Percentiles rank a stretch among this genome's conserved stretches.
These are phyloP conservation scores for Thinopyrum elongatum DNA, from an alignment of 176 grass and related monocot species.

Conservation along the genomic window DNA sequence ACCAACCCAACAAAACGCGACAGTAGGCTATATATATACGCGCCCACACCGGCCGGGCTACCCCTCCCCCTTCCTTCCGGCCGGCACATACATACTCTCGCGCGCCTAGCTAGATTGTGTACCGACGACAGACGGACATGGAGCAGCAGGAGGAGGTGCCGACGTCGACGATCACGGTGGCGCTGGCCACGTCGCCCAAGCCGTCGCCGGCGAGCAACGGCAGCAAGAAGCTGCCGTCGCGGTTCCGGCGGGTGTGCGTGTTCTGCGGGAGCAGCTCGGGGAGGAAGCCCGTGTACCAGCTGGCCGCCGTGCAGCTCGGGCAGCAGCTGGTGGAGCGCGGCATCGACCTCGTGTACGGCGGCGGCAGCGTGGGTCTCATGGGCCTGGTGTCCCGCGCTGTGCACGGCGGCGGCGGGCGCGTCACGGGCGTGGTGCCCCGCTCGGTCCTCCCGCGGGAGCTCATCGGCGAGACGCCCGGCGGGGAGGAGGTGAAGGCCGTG, in stretches of 20 bases:
- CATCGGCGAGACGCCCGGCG: constrained; percentile 58
- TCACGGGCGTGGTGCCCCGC: constrained; percentile 54
- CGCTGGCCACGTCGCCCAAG: not conserved
- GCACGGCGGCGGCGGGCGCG: constrained; percentile 56
- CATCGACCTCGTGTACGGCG: constrained; percentile 73
- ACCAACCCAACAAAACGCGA: not conserved
- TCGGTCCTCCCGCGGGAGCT: constrained; percentile 57
- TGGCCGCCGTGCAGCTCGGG: constrained; percentile 51
- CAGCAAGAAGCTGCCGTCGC: not conserved
- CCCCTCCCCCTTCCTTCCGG: not conserved
- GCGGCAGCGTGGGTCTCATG: constrained; percentile 75
- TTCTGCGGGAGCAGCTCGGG: constrained; percentile 65
- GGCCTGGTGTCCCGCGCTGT: constrained; percentile 59
- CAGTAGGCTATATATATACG: not conserved
- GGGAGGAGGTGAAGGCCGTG: constrained; percentile 41
- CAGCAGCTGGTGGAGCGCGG: constrained; percentile 60
- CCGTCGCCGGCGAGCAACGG: not conserved
- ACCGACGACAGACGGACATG: not conserved
- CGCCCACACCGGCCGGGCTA: not conserved
- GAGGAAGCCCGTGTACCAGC: constrained; percentile 35
- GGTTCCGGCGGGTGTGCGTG: constrained; percentile 49
- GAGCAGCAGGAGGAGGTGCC: not conserved
- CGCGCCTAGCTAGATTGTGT: not conserved
- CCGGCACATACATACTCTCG: not conserved
- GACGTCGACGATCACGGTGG: not conserved